Evolutionary conservation across 2,329 filamentous ascomycete genomes (phyloP).

Genomic region (Podosphaera aphanis): DNA sequence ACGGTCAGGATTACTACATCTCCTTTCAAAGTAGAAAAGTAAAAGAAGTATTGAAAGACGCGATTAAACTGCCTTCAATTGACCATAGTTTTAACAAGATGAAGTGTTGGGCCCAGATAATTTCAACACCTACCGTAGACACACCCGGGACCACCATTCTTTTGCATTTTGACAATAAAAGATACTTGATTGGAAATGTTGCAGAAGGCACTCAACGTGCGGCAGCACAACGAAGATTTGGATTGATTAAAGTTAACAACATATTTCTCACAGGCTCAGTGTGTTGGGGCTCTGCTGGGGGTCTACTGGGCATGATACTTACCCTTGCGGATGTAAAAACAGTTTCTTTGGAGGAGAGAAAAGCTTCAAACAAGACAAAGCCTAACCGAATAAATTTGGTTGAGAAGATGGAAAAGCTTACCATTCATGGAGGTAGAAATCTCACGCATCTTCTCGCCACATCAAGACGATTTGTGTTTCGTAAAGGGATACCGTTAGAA

Average conservation of each 20-base stretch:
- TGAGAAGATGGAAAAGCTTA: constrained; percentile 18
- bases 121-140: constrained; percentile 69
- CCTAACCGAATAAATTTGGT: constrained; percentile 14
- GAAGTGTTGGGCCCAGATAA: constrained; percentile 50
- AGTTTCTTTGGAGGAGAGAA: constrained; percentile 19
- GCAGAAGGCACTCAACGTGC: constrained; percentile 69
- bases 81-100: constrained; percentile 23
- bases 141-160: constrained; percentile 58
- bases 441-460: constrained; percentile 62
- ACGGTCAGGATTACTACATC: not conserved
- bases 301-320: constrained; percentile 64
- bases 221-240: constrained; percentile 32
- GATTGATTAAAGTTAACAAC: constrained; percentile 42
- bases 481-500: constrained; percentile 54
- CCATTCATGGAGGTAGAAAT: constrained; percentile 63
- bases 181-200: constrained; percentile 68
- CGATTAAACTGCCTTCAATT: not conserved
- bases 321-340: constrained; percentile 50
- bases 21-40: not conserved
- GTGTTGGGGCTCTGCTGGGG: constrained; percentile 55
- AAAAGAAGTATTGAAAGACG: not conserved
- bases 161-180: constrained; percentile 57
- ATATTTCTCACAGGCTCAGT: constrained; percentile 64
- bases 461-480: constrained; percentile 62
- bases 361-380: constrained; percentile 7